Evolutionary conservation across 208 protist genomes (phyloP).

Genomic region (Trypanosoma rangeli): DNA sequence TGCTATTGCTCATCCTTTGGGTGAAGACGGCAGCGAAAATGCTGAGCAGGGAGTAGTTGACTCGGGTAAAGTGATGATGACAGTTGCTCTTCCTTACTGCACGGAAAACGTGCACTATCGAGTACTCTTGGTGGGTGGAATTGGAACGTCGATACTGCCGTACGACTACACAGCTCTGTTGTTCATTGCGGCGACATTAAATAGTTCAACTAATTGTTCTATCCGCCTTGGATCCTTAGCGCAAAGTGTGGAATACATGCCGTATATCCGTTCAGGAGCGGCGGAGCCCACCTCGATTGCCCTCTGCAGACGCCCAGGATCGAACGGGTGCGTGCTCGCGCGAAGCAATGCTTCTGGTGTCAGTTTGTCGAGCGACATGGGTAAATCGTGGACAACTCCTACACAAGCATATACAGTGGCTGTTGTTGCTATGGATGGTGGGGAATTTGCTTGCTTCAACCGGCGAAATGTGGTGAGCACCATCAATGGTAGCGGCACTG

Average conservation of each 20-base stretch:
- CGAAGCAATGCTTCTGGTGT: slow-evolving; percentile 59
- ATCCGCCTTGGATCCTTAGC: slow-evolving; percentile 39
- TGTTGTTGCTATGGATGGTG: slow-evolving; percentile 39
- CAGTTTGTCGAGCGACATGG: slow-evolving; percentile 46
- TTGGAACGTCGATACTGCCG: slow-evolving; percentile 62
- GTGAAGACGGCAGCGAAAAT: not conserved
- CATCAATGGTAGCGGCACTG: slow-evolving; percentile 7
- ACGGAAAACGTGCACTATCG: slow-evolving; percentile 29
- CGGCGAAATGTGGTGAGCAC: slow-evolving; percentile 35
- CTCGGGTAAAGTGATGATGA: not conserved
- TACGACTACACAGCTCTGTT: slow-evolving; percentile 75
- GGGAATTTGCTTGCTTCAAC: slow-evolving; percentile 36
- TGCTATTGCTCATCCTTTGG: slow-evolving; percentile 7
- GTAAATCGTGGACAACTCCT: slow-evolving; percentile 34
- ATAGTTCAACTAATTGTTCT: slow-evolving; percentile 1
- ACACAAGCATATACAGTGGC: slow-evolving; percentile 38
- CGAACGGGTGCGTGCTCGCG: slow-evolving; percentile 18
- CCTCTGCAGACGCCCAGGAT: slow-evolving; percentile 18
- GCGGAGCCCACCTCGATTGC: slow-evolving; percentile 40
- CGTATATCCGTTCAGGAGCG: slow-evolving; percentile 43
- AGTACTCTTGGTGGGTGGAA: slow-evolving; percentile 50
- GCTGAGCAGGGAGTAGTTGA: not conserved
- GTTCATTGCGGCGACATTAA: slow-evolving; percentile 41
- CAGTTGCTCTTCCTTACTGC: slow-evolving; percentile 16
- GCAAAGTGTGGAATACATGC: slow-evolving; percentile 58